A percentile compares a stretch with the other conserved stretches of the same genome.
phyloP scores from a whole-genome alignment of 108 stramenopile genomes.

The Bacterosira constricta region DNA sequence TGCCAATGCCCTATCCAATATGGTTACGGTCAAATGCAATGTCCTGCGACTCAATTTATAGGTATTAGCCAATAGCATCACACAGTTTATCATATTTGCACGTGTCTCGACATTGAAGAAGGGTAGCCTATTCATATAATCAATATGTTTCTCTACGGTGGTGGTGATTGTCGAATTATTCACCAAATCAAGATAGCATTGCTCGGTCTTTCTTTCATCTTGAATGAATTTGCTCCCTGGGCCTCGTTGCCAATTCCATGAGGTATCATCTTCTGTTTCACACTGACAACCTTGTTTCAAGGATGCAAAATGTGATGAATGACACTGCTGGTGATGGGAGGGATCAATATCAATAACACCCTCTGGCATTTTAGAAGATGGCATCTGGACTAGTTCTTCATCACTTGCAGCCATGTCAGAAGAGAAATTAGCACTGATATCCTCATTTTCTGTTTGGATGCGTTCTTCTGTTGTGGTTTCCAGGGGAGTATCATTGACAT shows the following conservation, averaged over 20 bases:
- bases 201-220: constrained; percentile 7
- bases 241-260: background rate
- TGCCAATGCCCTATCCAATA: constrained; percentile 75
- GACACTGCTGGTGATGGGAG: constrained; percentile 12
- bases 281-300: constrained; percentile 6
- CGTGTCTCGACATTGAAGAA: constrained; percentile 76
- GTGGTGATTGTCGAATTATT: background rate
- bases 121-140: constrained; percentile 46
- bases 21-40: constrained; percentile 66
- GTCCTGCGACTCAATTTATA: constrained; percentile 60
- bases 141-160: background rate
- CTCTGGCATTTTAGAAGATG: background rate
- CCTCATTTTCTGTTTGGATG: too few relatives aligned
- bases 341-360: constrained; percentile 18
- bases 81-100: constrained; percentile 85
- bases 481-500: too few relatives aligned
- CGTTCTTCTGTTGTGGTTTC: too few relatives aligned
- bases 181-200: constrained; percentile 8
- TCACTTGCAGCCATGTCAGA: too few relatives aligned
- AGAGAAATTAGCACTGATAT: too few relatives aligned
- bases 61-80: constrained; percentile 81
- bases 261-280: background rate
- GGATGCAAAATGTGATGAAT: background rate
- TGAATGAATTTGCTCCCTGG: background rate
- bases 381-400: too few relatives aligned